Evolutionary conservation across 805 yeast genomes (phyloP).

Genomic region (Barnettozyma siamensis): DNA sequence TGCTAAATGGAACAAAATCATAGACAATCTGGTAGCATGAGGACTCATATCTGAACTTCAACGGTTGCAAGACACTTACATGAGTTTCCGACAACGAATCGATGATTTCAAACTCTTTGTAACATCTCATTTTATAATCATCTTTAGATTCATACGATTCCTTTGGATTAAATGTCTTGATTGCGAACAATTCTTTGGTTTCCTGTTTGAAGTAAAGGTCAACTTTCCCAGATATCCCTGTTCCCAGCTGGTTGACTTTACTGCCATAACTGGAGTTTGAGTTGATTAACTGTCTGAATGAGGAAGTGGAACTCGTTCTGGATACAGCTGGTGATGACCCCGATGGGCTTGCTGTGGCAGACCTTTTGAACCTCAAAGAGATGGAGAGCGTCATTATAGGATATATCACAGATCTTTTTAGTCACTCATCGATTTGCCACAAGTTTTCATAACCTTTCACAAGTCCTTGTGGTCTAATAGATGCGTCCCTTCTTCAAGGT

Average conservation of each 20-base stretch:
- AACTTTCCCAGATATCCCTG: constrained; percentile 32
- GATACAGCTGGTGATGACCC: not conserved
- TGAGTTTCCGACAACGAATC: constrained; percentile 53
- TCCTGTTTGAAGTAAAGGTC: constrained; percentile 25
- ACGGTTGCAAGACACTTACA: constrained; percentile 66
- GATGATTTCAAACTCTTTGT: constrained; percentile 73
- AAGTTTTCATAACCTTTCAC: no score
- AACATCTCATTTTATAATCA: constrained; percentile 68
- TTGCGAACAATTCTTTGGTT: constrained; percentile 27
- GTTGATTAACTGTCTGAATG: not conserved
- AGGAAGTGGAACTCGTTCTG: constrained; percentile 1
- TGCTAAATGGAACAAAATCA: constrained; percentile 87
- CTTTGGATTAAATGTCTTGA: constrained; percentile 38
- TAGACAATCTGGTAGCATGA: constrained; percentile 60
- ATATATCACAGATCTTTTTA: no score
- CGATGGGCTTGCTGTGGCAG: not conserved
- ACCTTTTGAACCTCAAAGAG: not conserved
- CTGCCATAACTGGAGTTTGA: constrained; percentile 15
- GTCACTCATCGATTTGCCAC: no score
- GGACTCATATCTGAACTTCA: constrained; percentile 63
- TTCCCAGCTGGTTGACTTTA: constrained; percentile 19
- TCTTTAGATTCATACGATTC: constrained; percentile 51
- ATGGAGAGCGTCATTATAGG: not conserved
- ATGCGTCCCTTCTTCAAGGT: no score
- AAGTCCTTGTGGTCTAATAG: no score